Evolutionary conservation across 306 rosid species (phyloP).

Genomic region (Urtica urens): DNA sequence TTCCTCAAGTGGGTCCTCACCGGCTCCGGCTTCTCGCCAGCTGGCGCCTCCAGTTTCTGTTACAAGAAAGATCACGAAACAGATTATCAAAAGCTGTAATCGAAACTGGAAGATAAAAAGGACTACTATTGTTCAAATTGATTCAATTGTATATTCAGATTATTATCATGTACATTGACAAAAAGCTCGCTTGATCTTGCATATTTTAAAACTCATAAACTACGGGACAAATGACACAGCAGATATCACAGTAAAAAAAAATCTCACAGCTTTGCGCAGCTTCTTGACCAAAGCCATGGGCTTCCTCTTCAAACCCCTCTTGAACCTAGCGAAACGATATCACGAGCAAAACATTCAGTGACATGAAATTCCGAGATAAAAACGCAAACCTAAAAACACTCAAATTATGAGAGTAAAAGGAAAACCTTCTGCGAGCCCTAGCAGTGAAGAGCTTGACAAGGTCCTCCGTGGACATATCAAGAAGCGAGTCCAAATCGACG

Average conservation of each 20-base stretch:
- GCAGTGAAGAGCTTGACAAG: slow-evolving; percentile 79
- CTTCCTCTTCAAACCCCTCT: slow-evolving; percentile 82
- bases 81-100: no score
- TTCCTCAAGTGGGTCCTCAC: slow-evolving; percentile 87
- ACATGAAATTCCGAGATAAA: background rate
- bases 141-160: no score
- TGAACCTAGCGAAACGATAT: slow-evolving; percentile 37
- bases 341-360: background rate
- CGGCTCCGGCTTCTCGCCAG: slow-evolving; percentile 91
- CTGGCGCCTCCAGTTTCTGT: slow-evolving; percentile 86
- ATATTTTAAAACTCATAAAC: no score
- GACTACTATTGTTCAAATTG: no score
- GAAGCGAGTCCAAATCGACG: slow-evolving; percentile 77
- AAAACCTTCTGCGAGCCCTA: slow-evolving; percentile 74
- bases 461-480: slow-evolving; percentile 84
- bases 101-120: no score
- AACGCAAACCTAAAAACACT: no score
- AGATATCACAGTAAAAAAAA: background rate
- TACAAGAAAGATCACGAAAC: background rate
- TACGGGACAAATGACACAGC: no score
- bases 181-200: no score
- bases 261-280: slow-evolving; percentile 78
- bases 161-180: background rate
- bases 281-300: slow-evolving; percentile 95
- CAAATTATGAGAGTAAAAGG: background rate